These are phyloP conservation scores for Clonostachys rosea DNA, from an alignment of 2,329 filamentous ascomycete genomes.

Conservation along the genomic window DNA sequence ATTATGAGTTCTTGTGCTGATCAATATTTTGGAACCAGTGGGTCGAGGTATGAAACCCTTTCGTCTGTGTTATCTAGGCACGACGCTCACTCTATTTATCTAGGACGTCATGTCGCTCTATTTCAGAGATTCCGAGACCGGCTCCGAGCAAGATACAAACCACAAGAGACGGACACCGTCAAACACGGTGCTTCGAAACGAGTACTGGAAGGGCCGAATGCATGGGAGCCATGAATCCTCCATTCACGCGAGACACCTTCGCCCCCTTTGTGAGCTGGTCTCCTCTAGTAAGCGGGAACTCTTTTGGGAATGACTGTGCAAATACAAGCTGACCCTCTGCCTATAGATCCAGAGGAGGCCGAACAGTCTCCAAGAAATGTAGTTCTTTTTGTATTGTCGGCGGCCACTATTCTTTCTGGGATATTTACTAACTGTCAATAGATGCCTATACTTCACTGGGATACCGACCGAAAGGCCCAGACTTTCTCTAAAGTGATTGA, in stretches of 20 bases:
- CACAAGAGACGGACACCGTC: slow-evolving; percentile 5
- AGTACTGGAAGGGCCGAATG: slow-evolving; percentile 27
- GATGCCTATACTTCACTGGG: no score
- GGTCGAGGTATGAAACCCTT: slow-evolving; percentile 5
- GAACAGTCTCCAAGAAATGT: neutral
- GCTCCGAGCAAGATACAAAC: slow-evolving; percentile 2
- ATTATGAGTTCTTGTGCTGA: no score
- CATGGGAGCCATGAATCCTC: slow-evolving; percentile 11
- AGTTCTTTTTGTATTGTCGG: neutral
- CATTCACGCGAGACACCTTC: slow-evolving; percentile 28
- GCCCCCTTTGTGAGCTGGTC: slow-evolving; percentile 22
- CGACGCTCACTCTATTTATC: neutral
- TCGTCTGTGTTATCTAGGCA: neutral
- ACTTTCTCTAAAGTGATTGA: no score
- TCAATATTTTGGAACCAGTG: neutral
- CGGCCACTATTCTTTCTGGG: neutral
- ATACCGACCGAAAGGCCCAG: no score
- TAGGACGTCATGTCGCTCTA: slow-evolving; percentile 20
- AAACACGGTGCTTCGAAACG: slow-evolving; percentile 17
- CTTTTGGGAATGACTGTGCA: neutral
- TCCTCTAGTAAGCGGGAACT: slow-evolving; percentile 13
- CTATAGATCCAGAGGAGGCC: neutral
- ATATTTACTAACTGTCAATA: no score
- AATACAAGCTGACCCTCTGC: neutral
- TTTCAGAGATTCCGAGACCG: slow-evolving; percentile 10